Evolutionary conservation across 2,329 filamentous ascomycete genomes (phyloP).

Genomic region (Neonectria neomacrospora): DNA sequence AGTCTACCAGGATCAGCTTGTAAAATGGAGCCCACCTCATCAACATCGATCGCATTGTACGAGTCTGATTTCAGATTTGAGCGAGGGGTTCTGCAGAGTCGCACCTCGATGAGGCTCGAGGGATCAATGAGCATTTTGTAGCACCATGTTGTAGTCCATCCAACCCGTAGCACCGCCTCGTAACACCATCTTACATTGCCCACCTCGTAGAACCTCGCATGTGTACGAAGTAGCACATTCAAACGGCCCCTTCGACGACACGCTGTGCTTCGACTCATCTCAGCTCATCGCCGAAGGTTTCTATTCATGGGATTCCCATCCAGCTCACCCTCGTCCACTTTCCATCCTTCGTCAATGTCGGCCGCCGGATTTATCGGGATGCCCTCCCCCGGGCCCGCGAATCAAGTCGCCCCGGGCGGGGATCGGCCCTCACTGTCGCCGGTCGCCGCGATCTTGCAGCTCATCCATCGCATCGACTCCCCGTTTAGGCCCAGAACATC

Average conservation of each 20-base stretch:
- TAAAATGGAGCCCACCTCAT: not conserved
- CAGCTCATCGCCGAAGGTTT: not conserved
- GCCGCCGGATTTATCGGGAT: not conserved
- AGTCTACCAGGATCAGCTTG: not conserved
- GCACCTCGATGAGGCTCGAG: constrained; percentile 38
- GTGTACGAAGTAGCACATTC: not conserved
- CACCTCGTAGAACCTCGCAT: not conserved
- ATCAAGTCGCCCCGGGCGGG: not conserved
- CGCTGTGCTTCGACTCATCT: not conserved
- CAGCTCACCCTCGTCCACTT: not conserved
- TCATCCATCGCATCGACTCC: constrained; percentile 8
- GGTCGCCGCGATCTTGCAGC: constrained; percentile 1
- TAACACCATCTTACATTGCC: not conserved
- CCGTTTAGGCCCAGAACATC: not conserved
- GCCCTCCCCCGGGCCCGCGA: not conserved
- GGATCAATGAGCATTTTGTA: not conserved
- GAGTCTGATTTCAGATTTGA: constrained; percentile 18
- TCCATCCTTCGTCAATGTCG: not conserved
- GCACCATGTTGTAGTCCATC: not conserved
- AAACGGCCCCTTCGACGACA: not conserved
- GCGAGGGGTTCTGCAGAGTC: constrained; percentile 29
- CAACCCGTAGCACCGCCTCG: not conserved
- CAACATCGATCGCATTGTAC: constrained; percentile 18
- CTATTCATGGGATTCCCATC: not conserved
- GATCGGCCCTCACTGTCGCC: not conserved